Evolutionary conservation across 352 stramenopile species (phyloP).

Genomic region (Phytopythium delawarense): DNA sequence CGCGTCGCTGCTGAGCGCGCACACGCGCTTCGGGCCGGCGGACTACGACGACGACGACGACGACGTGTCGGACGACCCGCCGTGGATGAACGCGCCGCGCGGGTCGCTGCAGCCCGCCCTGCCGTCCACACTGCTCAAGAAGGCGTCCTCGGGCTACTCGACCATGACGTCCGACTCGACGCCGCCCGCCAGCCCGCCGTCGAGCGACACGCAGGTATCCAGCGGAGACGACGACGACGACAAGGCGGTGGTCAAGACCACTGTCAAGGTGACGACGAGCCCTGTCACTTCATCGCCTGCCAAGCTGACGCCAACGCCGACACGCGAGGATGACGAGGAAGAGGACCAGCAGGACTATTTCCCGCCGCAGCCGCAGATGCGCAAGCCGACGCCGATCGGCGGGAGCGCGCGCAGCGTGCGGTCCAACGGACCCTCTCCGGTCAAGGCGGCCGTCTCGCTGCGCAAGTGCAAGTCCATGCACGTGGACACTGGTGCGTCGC

Average conservation of each 20-base stretch:
- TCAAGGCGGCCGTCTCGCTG: conserved; percentile 17
- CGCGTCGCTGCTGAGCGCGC: conserved; percentile 12
- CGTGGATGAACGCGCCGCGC: conserved; percentile 64
- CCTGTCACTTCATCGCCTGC: background rate
- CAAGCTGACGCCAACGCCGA: background rate
- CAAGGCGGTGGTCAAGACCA: conserved; percentile 18
- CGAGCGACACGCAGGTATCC: conserved; percentile 16
- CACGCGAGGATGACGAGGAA: conserved; percentile 6
- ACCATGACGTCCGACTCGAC: conserved; percentile 21
- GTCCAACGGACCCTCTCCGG: background rate
- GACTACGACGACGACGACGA: conserved; percentile 47
- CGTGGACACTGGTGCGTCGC: conserved; percentile 24
- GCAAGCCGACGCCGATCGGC: conserved; percentile 7
- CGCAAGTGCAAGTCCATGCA: conserved; percentile 30
- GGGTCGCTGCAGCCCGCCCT: conserved; percentile 54
- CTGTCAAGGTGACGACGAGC: background rate
- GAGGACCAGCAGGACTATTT: conserved; percentile 23
- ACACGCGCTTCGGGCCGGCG: conserved; percentile 9
- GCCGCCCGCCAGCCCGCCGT: conserved; percentile 22
- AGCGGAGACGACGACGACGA: conserved; percentile 28
- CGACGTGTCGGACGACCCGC: conserved; percentile 60
- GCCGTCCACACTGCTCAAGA: conserved; percentile 56
- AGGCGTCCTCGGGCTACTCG: conserved; percentile 33
- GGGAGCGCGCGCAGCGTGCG: conserved; percentile 12
- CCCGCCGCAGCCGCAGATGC: conserved; percentile 13